Percentiles rank a stretch among this genome's conserved stretches.
Conservation (phyloP, 495 filamentous ascomycete genomes). For the Cryomyces antarcticus region DNA sequence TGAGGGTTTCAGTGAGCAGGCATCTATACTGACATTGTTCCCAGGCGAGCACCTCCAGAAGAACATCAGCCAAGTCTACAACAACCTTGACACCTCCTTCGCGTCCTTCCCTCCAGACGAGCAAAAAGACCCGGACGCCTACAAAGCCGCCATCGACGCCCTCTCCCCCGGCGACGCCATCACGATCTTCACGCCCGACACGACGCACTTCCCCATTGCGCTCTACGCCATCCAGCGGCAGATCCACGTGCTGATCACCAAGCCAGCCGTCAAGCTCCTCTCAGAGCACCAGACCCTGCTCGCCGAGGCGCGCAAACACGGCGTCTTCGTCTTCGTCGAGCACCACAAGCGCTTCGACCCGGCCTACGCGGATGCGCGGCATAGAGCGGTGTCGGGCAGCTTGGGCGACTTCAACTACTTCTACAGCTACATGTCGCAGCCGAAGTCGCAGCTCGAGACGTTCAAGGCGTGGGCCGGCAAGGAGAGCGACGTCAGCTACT, state of each 20-base stretch:
- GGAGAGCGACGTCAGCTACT: constrained; percentile 86
- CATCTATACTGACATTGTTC: not conserved
- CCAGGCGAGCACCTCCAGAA: constrained; percentile 65
- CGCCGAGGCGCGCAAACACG: constrained; percentile 46
- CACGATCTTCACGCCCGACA: constrained; percentile 92
- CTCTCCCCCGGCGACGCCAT: constrained; percentile 70
- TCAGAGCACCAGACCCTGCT: constrained; percentile 58
- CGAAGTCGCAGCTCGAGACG: constrained; percentile 78
- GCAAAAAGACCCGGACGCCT: constrained; percentile 54
- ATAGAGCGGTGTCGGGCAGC: constrained; percentile 35
- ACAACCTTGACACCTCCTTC: constrained; percentile 67
- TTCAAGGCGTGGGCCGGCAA: constrained; percentile 91
- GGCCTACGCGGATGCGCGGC: constrained; percentile 70
- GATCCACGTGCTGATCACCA: constrained; percentile 84
- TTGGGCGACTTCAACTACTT: constrained; percentile 95
- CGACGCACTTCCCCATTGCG: constrained; percentile 87
- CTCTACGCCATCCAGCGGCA: constrained; percentile 74
- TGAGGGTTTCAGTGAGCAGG: too few relatives aligned
- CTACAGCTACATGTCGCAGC: constrained; percentile 92
- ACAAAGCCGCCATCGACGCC: constrained; percentile 77
- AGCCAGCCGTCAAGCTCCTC: constrained; percentile 77
- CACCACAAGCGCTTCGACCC: constrained; percentile 95
- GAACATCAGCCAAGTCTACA: constrained; percentile 78
- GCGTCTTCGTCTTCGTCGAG: constrained; percentile 83
- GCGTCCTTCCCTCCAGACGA: constrained; percentile 59